Conservation (phyloP, 1,284 basidiomycete species). For the Cryptococcus maquisensis region DNA sequence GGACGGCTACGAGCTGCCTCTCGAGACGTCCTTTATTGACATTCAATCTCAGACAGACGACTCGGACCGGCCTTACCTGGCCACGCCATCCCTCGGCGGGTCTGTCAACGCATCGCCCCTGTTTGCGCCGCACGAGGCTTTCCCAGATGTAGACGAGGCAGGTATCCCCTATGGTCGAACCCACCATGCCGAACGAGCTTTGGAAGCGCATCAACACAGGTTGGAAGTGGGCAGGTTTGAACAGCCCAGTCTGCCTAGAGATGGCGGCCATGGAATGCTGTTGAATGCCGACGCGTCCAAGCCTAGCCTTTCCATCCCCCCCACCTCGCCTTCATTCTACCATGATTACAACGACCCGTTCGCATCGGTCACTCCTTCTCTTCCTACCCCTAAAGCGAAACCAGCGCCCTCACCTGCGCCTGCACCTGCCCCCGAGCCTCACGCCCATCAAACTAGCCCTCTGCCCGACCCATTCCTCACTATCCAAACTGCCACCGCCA, state of each 20-base stretch:
- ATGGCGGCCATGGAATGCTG: slow-evolving; percentile 34
- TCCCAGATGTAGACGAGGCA: slow-evolving; percentile 49
- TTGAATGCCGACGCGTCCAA: slow-evolving; percentile 40
- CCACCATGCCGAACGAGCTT: slow-evolving; percentile 55
- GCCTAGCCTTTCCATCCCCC: slow-evolving; percentile 19
- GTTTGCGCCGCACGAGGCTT: slow-evolving; percentile 11
- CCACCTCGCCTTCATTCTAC: slow-evolving; percentile 3
- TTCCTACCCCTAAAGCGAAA: not conserved
- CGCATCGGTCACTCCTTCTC: slow-evolving; percentile 3
- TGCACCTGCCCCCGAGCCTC: slow-evolving; percentile 13
- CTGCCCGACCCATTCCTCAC: slow-evolving; percentile 49
- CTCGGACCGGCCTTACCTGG: slow-evolving; percentile 19
- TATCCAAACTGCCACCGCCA: slow-evolving; percentile 43
- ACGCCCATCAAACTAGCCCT: slow-evolving; percentile 42
- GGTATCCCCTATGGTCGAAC: slow-evolving; percentile 65
- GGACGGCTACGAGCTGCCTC: slow-evolving; percentile 23
- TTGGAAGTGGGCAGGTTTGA: slow-evolving; percentile 4
- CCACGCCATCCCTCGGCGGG: slow-evolving; percentile 36
- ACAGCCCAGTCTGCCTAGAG: slow-evolving; percentile 36
- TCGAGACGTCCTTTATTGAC: slow-evolving; percentile 10
- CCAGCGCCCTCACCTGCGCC: not conserved
- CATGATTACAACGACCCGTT: slow-evolving; percentile 17
- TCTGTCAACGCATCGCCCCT: slow-evolving; percentile 29
- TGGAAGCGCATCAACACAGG: slow-evolving; percentile 22
- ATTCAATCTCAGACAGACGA: slow-evolving; percentile 8